Base-by-base conservation (phyloP, 2,329 filamentous ascomycete genomes). In the Epichloe elymi region DNA sequence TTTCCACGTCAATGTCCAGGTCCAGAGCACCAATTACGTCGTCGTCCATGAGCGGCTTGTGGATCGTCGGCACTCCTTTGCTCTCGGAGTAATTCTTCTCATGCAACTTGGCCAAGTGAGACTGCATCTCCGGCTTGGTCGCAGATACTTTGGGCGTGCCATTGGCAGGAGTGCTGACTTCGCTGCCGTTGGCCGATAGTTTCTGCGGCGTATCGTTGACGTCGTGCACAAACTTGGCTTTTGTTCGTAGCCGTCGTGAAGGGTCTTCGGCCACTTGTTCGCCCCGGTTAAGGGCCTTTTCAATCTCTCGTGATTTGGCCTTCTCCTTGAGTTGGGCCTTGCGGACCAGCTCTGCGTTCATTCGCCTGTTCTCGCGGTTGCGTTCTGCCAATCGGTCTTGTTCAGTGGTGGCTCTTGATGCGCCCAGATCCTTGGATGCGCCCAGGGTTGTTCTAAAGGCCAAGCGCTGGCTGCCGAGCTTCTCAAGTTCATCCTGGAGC, bases 1-100 rank as follows among this genome's bases (percentile, higher is more conserved):
- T 88, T 58, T 95, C 89, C 60, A 95, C 83, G 59, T 97, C 91
- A 64, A 97, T 88, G 30, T 88, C 91, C 59, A 97, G 70, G 65
- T 97, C 93, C 72, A 97, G 73, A 26, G 82, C 78, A 1, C 85
- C 89, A 66, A 97, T 91, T 51, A 96, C 85, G 62, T 97, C 93
- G 63, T 97, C 93, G 55, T 95, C 90, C 73, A 86, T 85, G 52
- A 89, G 78, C 33, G 85, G 83, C 68, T 86, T 83, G 61, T 91
- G 86, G 46, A 88, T 85, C 12, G 82, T 82, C 3, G 80, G 76
- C 54, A 83, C 67, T 12, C 77, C 77, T 60, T 78, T 80, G 67
- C 78, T 80, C 58, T 81, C 75, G 52, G 67, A 67, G 55, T 71
- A 71, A 59, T 72, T 72, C 66, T 74, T 73, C 56, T 73, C 68